phyloP scores from a whole-genome alignment of 208 protist genomes.

The Tetramitus jugosus region DNA sequence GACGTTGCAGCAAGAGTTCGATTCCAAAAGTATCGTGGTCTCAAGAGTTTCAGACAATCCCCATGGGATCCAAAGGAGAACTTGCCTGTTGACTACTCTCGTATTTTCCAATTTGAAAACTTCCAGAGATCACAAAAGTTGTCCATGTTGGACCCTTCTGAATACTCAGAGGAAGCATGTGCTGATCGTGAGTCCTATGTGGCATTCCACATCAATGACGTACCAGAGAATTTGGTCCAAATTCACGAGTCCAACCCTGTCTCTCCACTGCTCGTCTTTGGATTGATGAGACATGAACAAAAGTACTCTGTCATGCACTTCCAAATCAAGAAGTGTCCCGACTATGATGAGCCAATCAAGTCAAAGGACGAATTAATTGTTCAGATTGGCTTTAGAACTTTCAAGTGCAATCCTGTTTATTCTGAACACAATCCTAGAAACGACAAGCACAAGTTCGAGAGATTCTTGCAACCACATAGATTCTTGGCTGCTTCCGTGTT shows the following conservation, averaged over 20 bases:
- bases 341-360: slow-evolving; percentile 48
- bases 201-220: slow-evolving; percentile 22
- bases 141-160: background rate
- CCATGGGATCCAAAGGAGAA: slow-evolving; percentile 67
- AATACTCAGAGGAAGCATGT: no score
- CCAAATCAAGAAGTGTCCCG: slow-evolving; percentile 30
- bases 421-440: slow-evolving; percentile 41
- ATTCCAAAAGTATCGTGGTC: slow-evolving; percentile 55
- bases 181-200: slow-evolving; percentile 25
- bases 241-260: background rate
- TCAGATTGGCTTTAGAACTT: slow-evolving; percentile 54
- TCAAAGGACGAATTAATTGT: slow-evolving; percentile 56
- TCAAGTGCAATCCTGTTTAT: slow-evolving; percentile 46
- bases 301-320: slow-evolving; percentile 62
- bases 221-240: background rate
- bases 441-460: slow-evolving; percentile 56
- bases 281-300: slow-evolving; percentile 59
- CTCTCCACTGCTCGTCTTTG: slow-evolving; percentile 40
- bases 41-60: slow-evolving; percentile 52
- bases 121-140: slow-evolving; percentile 42
- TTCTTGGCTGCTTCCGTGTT: slow-evolving; percentile 52
- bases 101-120: slow-evolving; percentile 64
- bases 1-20: slow-evolving; percentile 43
- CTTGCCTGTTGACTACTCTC: slow-evolving; percentile 61
- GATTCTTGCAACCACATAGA: slow-evolving; percentile 41